Conservation (phyloP, 495 filamentous ascomycete genomes). For the Penicillium subrubescens region DNA sequence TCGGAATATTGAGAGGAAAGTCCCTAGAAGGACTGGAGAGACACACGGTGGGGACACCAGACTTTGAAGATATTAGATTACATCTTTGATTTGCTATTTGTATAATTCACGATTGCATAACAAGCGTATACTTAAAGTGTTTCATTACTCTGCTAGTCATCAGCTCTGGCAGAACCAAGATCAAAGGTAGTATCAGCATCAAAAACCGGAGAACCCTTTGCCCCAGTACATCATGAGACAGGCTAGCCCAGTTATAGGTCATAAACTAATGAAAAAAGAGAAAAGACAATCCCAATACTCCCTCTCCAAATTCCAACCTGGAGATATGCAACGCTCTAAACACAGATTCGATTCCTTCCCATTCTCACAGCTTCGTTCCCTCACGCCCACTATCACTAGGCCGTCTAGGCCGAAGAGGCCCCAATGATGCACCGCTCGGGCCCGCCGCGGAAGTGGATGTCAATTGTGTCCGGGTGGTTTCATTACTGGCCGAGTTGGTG, state of each 20-base stretch:
- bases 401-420: conserved; percentile 35
- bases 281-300: conserved; percentile 10
- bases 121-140: background rate
- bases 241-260: conserved; percentile 6
- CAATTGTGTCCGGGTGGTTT: conserved; percentile 19
- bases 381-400: conserved; percentile 50
- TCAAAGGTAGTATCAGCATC: background rate
- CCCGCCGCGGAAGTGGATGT: conserved; percentile 29
- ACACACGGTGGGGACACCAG: too few relatives aligned
- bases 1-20: background rate
- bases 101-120: too few relatives aligned
- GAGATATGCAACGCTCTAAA: conserved; percentile 25
- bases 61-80: too few relatives aligned
- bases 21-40: background rate
- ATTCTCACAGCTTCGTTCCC: conserved; percentile 43
- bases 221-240: background rate
- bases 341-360: background rate
- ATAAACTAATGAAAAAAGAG: background rate
- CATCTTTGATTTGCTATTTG: too few relatives aligned
- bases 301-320: background rate
- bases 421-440: conserved; percentile 33
- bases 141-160: background rate
- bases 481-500: conserved; percentile 21
- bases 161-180: background rate
- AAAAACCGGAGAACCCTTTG: background rate